Evolutionary conservation across 2,329 filamentous ascomycete species (phyloP).

Genomic region (Arthrobotrys iridis): DNA sequence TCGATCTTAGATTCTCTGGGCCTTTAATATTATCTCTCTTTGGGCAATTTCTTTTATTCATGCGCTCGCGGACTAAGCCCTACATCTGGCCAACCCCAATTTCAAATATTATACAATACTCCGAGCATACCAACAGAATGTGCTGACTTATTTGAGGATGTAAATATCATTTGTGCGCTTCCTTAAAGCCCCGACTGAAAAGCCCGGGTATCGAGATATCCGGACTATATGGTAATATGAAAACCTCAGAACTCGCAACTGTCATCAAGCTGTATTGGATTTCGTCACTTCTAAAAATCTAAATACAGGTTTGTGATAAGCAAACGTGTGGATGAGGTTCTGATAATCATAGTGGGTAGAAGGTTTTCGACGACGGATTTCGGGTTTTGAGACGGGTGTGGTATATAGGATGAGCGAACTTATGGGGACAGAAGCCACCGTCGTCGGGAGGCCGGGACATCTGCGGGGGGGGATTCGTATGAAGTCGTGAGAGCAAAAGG

Average conservation of each 20-base stretch:
- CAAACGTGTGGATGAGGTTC: constrained; percentile 31
- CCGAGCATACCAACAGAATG: too few species aligned
- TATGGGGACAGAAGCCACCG: constrained; percentile 22
- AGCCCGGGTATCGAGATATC: too few species aligned
- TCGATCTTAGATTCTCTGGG: too few species aligned
- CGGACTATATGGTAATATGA: neutral
- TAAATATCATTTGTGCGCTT: too few species aligned
- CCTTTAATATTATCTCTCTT: too few species aligned
- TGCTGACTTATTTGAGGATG: too few species aligned
- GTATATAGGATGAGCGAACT: constrained; percentile 30
- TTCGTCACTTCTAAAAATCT: constrained; percentile 53
- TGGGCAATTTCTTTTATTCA: too few species aligned
- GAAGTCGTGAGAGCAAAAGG: constrained; percentile 45
- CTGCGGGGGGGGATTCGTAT: constrained; percentile 29
- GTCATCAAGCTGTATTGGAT: constrained; percentile 49
- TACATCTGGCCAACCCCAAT: too few species aligned
- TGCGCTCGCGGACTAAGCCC: too few species aligned
- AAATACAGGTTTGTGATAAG: constrained; percentile 51
- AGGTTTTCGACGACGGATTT: constrained; percentile 16
- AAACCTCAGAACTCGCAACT: constrained; percentile 1
- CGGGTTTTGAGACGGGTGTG: constrained; percentile 4
- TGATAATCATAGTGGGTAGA: neutral
- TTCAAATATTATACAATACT: too few species aligned
- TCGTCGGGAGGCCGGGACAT: constrained; percentile 27
- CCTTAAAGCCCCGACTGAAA: too few species aligned